These are phyloP conservation scores for Davidsoniella eucalypti DNA, from an alignment of 2,329 filamentous ascomycete species.

Conservation along the genomic window DNA sequence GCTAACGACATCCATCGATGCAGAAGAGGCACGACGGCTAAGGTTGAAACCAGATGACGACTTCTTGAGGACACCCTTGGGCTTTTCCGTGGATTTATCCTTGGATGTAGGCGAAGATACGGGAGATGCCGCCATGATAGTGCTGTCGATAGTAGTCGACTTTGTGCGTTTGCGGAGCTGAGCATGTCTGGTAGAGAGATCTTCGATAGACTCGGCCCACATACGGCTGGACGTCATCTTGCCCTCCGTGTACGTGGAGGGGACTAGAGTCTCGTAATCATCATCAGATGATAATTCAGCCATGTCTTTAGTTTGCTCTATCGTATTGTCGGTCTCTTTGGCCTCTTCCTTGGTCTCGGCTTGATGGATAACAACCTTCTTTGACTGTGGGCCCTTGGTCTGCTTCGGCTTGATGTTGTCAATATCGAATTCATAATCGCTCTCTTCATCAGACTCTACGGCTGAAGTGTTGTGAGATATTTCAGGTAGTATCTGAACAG, in stretches of 20 bases:
- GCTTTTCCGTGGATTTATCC: not conserved
- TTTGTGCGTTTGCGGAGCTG: not conserved
- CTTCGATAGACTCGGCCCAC: slow-evolving; percentile 4
- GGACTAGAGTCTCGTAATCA: slow-evolving; percentile 6
- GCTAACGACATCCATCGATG: slow-evolving; percentile 18
- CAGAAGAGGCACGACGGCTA: slow-evolving; percentile 5
- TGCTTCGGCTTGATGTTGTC: slow-evolving; percentile 24
- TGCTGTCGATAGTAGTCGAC: not conserved
- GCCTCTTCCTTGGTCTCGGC: not conserved
- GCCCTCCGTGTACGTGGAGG: slow-evolving; percentile 4
- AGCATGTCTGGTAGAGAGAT: slow-evolving; percentile 8
- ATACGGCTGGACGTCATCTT: slow-evolving; percentile 5
- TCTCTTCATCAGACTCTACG: slow-evolving; percentile 17
- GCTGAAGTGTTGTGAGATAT: slow-evolving; percentile 13
- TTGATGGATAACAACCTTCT: not conserved
- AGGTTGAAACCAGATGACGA: slow-evolving; percentile 5
- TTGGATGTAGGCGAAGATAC: too few species aligned
- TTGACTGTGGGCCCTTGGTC: not conserved
- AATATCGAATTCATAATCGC: not conserved
- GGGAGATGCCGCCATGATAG: too few species aligned
- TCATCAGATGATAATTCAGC: slow-evolving; percentile 4
- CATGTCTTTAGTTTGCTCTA: not conserved
- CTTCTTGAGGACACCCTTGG: slow-evolving; percentile 2
- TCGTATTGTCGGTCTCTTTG: not conserved
- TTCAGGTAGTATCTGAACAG: not conserved